Base-by-base conservation (phyloP, 108 stramenopile genomes). In the Cylindrotheca fusiformis region DNA sequence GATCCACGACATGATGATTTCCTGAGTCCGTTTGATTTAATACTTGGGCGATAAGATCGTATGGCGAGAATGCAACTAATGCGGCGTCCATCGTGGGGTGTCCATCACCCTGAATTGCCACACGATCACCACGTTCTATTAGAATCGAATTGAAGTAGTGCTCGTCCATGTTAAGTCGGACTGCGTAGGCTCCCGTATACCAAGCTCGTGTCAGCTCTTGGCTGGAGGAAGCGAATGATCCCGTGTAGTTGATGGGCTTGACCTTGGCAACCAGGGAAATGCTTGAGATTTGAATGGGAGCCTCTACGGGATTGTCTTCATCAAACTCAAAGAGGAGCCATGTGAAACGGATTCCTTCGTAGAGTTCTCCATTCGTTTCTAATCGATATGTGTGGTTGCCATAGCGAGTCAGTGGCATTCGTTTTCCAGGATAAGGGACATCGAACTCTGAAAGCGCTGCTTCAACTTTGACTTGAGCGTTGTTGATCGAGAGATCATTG, bases 111-210 rank as follows among this genome's bases (percentile, higher is more conserved):
- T 75, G 72, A 56, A 79, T 75, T 17, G 78, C 63, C 0, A 79
- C 78, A 6, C 78, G 71, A 62, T 79, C 78, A 2, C 78, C 78
- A 14, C 78, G 78, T 48, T 79, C 78, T 2, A 79, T 62, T 1
- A 79, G 28, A 10, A 79, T 46, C 10, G 73, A 60, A 33, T 71
- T 66, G 56, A 79, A 54, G 2, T 60, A 47, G 14, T 74, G 51
- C 20, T 26, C 48, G 24, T 79, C 58, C 55, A 79, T 69, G 48
- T 79, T 79, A n/a, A 79, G 59, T n/a, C 78, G 78, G 23, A 71
- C 78, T 5, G 59, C 78, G 59, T 79, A 79, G 0, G 78, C 78
- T 1, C 73, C 78, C 22, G 69, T 57, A 48, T 79, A 79, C 69
- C 69, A 79, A 6, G 63, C 59, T 29, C 32, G 23, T 29, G 72